Base-by-base conservation (phyloP, 1,139 yeast genomes). In the Suhomyces atakaporum region DNA sequence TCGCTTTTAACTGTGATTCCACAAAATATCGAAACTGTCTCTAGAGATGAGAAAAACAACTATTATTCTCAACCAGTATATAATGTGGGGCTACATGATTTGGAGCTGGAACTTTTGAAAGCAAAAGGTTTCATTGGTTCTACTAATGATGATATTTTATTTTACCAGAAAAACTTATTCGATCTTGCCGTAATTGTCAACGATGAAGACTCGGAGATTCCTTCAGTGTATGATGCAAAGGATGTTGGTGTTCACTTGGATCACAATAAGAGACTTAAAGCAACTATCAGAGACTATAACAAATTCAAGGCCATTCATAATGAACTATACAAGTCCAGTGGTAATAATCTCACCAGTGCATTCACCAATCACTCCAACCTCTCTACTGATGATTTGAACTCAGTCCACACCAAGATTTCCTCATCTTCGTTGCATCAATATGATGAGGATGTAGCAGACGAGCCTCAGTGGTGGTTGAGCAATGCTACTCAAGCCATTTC, bases 71-170 rank as follows among this genome's bases (percentile, higher is more conserved):
- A 63, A 36, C 84, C 88, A 1, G 51, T 85, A 4, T 86, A 77
- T 58, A 81, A 81, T 27, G 72, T 84, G 16, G 84, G 88, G 12
- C 71, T 85, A 21, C 72, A 74, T 36, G 92, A 85, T 51, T 63
- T 77, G 35, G 53, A 46, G 19, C 43, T 43, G 20, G 44, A 41
- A 3, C 38, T 56, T 30, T 24, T 53, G 9, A 35, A 51, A 31
- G 32, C 54, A 5, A 45, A 54, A 21, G 75, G 77, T 1, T 81
- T 62, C 51, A 66, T 84, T 27, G 92, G 84, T 1, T 72, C 79
- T 12, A 83, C 95, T 1, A 77, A 84, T 35, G 96, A 87, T 54
- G 84, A 80, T 40, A 77, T 86, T 16, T 54, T 85, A 31, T 61
- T 79, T 50, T 79, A 73, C 42, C 82, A 79, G 46, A 57, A 59